Conservation (phyloP, 805 yeast species). For the Wickerhamiella lipophila region DNA sequence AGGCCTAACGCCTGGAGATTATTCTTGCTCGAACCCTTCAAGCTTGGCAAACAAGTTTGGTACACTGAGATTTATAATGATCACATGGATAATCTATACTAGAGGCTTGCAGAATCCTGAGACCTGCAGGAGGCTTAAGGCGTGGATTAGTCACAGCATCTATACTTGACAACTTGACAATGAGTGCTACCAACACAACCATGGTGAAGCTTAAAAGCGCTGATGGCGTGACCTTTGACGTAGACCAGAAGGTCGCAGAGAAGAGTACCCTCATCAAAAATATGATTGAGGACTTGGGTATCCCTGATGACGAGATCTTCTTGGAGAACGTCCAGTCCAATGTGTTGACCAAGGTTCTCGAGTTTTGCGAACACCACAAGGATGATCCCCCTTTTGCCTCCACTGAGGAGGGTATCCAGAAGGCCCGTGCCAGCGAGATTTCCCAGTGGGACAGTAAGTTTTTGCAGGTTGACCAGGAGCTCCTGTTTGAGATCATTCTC, state of each 20-base stretch:
- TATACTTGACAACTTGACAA: background rate
- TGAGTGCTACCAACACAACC: background rate
- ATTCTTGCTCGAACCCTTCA: too few species aligned
- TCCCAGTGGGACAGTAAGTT: constrained; percentile 94
- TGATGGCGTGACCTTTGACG: constrained; percentile 22
- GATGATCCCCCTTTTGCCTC: constrained; percentile 54
- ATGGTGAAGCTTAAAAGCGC: constrained; percentile 12
- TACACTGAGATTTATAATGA: too few species aligned
- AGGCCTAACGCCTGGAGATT: too few species aligned
- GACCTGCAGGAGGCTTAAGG: background rate
- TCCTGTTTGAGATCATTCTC: constrained; percentile 37
- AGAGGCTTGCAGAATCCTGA: background rate
- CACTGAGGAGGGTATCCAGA: constrained; percentile 44
- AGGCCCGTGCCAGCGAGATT: constrained; percentile 73
- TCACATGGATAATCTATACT: background rate
- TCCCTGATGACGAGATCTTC: constrained; percentile 62
- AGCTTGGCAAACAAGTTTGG: too few species aligned
- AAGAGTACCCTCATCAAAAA: constrained; percentile 75
- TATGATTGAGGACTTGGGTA: constrained; percentile 62
- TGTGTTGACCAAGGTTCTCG: constrained; percentile 79
- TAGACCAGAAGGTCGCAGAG: constrained; percentile 56
- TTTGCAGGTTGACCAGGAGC: constrained; percentile 72
- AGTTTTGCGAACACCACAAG: constrained; percentile 93
- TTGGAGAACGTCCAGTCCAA: constrained; percentile 59
- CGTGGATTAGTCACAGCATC: background rate